Evolutionary conservation across 148 eudicot species (phyloP), one percentile per base, ranked within the genome.

Genomic region (Oxyria digyna): DNA sequence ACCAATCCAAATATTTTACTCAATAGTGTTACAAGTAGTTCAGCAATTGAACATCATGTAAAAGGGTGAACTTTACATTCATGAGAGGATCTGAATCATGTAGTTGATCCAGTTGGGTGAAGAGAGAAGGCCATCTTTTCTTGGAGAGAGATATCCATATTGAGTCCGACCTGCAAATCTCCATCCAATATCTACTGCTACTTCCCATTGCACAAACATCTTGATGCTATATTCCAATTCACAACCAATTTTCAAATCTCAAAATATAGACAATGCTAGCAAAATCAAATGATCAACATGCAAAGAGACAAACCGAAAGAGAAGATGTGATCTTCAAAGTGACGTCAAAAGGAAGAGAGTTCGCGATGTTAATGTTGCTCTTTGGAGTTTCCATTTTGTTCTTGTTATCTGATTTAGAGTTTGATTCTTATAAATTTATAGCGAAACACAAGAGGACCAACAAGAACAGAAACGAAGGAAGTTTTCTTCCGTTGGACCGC

Each of bases 141-240:
- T 43, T 74, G 50, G 73, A 86, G n/a, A 91, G 83, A 68, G 45
- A 71, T 45, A 72, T 59, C 97, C 97, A 91, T 35, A 91, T 75
- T 55, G 68, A 73, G 70, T 91, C 87, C 32, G 88, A 87, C 76
- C 73, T 87, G 42, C 97, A 91, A 8, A 91, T 63, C 70, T 88
- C 87, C 76, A 79, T 81, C 97, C 97, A 91, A 41, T 76, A 86
- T 70, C 82, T 70, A 4, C 88, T 86, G 77, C 97, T 88, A 59
- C 90, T 82, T 17, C 89, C 92, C 52, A 91, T 55, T 1, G 88
- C 80, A 77, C 96, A 91, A 31, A 88, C 81, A 74, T 91, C 96
- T 68, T 75, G 35, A 26, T 62, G 87, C 96, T 91, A 73, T 20
- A 15, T 42, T n/a, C 59, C 49, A 21, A 14, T 1, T 32, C 6